Percentiles rank a stretch among this genome's conserved stretches.
phyloP scores from a whole-genome alignment of 768 basidiomycete species.

The Serpula lacrymans region DNA sequence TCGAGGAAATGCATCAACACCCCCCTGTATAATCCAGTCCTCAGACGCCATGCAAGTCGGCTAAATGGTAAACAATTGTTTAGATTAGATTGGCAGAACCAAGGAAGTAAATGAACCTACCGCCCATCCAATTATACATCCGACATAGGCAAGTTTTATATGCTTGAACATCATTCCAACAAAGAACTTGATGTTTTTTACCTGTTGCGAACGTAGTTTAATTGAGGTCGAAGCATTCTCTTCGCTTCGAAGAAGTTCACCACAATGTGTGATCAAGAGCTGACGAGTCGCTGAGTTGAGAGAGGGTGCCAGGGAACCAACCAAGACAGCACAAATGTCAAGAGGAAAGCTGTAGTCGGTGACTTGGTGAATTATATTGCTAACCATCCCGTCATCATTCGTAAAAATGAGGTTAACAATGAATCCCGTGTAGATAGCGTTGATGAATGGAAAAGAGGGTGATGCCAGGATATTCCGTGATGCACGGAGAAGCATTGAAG shows the following conservation, averaged over 20 bases:
- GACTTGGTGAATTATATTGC: conserved; percentile 30
- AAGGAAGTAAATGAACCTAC: conserved; percentile 27
- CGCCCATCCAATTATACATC: conserved; percentile 49
- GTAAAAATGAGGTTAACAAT: conserved; percentile 37
- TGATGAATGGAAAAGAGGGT: conserved; percentile 19
- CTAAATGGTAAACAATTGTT: conserved; percentile 9
- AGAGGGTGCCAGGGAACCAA: conserved; percentile 33
- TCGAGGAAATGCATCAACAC: conserved; percentile 33
- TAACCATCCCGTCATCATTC: conserved; percentile 28
- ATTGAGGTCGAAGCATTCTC: conserved; percentile 22
- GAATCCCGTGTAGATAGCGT: conserved; percentile 34
- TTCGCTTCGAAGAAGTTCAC: conserved; percentile 28
- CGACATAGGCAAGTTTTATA: conserved; percentile 35
- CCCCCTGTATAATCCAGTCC: conserved; percentile 43
- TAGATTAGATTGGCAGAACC: not conserved
- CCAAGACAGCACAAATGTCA: conserved; percentile 40
- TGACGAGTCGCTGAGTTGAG: conserved; percentile 20
- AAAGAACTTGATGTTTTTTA: conserved; percentile 34
- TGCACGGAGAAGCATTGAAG: conserved; percentile 38
- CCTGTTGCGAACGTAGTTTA: conserved; percentile 10
- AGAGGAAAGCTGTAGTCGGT: conserved; percentile 37
- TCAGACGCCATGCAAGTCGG: conserved; percentile 37
- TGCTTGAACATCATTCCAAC: conserved; percentile 50
- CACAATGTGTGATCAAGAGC: conserved; percentile 29
- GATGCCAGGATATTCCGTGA: conserved; percentile 38